Percentiles rank a stretch among this genome's conserved stretches.
Evolutionary conservation across 2,329 filamentous ascomycete genomes (phyloP).

Genomic region (Cladophialophora immunda): DNA sequence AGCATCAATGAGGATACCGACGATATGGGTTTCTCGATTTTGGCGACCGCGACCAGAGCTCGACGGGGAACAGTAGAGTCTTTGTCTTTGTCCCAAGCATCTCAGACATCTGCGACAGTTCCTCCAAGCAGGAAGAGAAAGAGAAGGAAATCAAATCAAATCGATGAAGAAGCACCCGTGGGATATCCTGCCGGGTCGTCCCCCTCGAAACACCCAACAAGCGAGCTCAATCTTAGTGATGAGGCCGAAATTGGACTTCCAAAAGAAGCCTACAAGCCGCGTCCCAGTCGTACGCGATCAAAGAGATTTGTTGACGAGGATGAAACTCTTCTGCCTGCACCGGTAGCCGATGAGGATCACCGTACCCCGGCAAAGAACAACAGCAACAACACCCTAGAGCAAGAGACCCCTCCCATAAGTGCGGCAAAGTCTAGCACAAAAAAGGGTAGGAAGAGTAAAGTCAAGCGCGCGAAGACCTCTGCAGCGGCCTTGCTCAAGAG

Average conservation of each 20-base stretch:
- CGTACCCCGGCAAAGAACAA: conserved; percentile 16
- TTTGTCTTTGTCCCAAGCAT: conserved; percentile 36
- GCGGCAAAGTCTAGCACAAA: conserved; percentile 31
- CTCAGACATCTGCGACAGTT: conserved; percentile 29
- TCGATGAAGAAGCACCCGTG: conserved; percentile 5
- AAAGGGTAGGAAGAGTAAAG: conserved; percentile 38
- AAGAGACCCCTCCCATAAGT: conserved; percentile 8
- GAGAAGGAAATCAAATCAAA: conserved; percentile 30
- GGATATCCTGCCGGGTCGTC: conserved; percentile 16
- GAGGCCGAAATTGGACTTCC: conserved; percentile 40
- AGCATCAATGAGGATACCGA: conserved; percentile 27
- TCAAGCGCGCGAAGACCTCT: conserved; percentile 41
- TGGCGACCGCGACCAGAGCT: conserved; percentile 18
- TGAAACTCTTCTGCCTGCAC: background rate
- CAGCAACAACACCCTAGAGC: conserved; percentile 3
- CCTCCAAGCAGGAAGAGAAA: conserved; percentile 28
- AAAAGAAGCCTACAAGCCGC: conserved; percentile 41
- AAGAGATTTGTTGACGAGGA: conserved; percentile 33
- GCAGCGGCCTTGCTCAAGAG: conserved; percentile 35
- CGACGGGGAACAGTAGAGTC: conserved; percentile 37
- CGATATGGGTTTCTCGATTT: conserved; percentile 20
- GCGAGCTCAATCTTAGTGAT: conserved; percentile 38
- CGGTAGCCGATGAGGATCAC: conserved; percentile 2
- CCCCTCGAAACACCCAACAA: conserved; percentile 31
- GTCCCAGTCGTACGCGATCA: conserved; percentile 40